These are phyloP conservation scores for Pseudogymnoascus sp. DNA, from an alignment of 2,329 filamentous ascomycete genomes.

Conservation along the genomic window DNA sequence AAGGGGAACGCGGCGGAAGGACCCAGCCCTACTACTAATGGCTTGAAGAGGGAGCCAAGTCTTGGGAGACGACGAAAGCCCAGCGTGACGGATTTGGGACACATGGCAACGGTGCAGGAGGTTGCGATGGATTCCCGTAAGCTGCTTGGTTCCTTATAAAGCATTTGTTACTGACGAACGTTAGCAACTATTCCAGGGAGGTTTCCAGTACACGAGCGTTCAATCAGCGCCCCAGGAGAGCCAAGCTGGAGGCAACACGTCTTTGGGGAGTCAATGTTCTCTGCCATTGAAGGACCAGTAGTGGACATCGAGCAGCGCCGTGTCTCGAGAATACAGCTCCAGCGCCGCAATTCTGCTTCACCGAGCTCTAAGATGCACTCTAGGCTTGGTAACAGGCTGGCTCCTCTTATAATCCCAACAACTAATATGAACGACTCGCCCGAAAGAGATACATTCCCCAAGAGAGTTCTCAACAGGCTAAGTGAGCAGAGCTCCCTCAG, in stretches of 20 bases:
- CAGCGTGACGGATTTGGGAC: slow-evolving; percentile 58
- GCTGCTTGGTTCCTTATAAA: slow-evolving; percentile 25
- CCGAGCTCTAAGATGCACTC: slow-evolving; percentile 14
- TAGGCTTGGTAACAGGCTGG: slow-evolving; percentile 38
- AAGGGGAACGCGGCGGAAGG: slow-evolving; percentile 30
- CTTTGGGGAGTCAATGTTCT: slow-evolving; percentile 30
- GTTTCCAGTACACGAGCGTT: slow-evolving; percentile 58
- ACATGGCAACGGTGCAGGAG: slow-evolving; percentile 64
- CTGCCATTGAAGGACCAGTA: slow-evolving; percentile 28
- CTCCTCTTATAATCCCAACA: slow-evolving; percentile 53
- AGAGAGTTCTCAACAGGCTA: slow-evolving; percentile 13
- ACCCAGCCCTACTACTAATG: slow-evolving; percentile 29
- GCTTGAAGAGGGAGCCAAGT: slow-evolving; percentile 51
- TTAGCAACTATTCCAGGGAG: slow-evolving; percentile 62
- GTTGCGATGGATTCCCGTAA: slow-evolving; percentile 64
- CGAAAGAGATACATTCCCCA: slow-evolving; percentile 12
- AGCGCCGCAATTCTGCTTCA: slow-evolving; percentile 13
- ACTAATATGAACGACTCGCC: slow-evolving; percentile 14
- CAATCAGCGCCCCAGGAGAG: slow-evolving; percentile 52
- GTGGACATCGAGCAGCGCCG: slow-evolving; percentile 20
- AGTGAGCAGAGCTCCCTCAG: slow-evolving; percentile 23
- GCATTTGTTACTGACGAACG: slow-evolving; percentile 14
- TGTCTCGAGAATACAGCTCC: slow-evolving; percentile 1
- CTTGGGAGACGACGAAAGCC: slow-evolving; percentile 54
- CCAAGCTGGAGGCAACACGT: slow-evolving; percentile 41